phyloP scores from a whole-genome alignment of 305 asterid species.

The Rubia tinctorum region DNA sequence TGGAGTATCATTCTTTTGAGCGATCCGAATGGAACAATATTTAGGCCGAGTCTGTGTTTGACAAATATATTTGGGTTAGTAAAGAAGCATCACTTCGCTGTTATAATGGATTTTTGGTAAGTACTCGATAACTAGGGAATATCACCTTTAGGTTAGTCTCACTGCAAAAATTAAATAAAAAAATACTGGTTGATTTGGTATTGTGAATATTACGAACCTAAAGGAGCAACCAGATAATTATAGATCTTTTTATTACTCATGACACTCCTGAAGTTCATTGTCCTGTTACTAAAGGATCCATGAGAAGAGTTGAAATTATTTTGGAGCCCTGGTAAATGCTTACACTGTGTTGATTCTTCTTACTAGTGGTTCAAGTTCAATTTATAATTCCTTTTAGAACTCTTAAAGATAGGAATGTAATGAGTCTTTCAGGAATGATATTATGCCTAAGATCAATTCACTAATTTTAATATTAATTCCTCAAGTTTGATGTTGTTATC shows the following conservation, averaged over 20 bases:
- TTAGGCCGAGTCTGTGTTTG: neutral
- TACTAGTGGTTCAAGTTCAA: neutral
- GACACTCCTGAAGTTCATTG: neutral
- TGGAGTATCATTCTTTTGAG: neutral
- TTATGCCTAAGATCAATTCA: neutral
- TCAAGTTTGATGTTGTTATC: neutral
- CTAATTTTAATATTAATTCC: neutral
- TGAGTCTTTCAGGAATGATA: neutral
- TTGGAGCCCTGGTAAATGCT: neutral
- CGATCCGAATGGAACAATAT: neutral
- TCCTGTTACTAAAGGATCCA: neutral
- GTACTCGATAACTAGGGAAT: neutral
- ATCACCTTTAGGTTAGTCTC: neutral
- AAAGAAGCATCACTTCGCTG: neutral
- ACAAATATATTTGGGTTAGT: neutral
- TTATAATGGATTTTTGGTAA: neutral
- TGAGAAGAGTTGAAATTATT: neutral
- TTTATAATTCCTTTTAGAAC: neutral
- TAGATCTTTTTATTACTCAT: neutral
- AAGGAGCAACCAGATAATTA: neutral
- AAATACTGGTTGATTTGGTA: neutral
- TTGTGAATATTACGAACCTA: neutral
- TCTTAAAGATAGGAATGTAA: neutral
- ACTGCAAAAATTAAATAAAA: neutral
- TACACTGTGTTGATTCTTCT: neutral